These are phyloP conservation scores for Mesotaenium endlicherianum DNA, from an alignment of 139 green algal species.

Conservation along the genomic window DNA sequence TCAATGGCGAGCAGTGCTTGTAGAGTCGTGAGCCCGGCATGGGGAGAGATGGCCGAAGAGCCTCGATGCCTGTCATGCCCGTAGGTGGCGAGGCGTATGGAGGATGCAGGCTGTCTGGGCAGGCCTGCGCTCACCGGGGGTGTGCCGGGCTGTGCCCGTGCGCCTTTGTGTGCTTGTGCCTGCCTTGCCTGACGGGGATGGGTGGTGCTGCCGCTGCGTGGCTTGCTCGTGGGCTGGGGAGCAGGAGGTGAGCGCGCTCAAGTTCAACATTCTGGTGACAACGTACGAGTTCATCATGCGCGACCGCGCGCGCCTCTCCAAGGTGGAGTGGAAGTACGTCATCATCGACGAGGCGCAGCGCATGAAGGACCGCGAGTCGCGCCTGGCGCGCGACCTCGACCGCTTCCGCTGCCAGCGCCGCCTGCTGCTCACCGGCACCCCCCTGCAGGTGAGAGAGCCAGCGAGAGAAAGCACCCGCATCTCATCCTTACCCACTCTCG, in stretches of 20 bases:
- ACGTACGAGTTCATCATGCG: slow-evolving; percentile 98
- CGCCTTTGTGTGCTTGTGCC: background rate
- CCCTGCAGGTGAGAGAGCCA: too few relatives aligned
- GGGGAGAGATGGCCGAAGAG: too few relatives aligned
- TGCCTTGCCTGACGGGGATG: background rate
- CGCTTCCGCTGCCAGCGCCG: slow-evolving; percentile 67
- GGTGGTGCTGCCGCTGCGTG: too few relatives aligned
- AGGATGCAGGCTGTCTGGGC: too few relatives aligned
- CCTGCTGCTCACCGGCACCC: slow-evolving; percentile 66
- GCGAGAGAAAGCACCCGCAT: too few relatives aligned
- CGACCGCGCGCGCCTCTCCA: slow-evolving; percentile 31
- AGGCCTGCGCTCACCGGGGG: too few relatives aligned
- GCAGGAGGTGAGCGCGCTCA: slow-evolving; percentile 50
- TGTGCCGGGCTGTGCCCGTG: background rate
- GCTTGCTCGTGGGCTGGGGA: background rate
- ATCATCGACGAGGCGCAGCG: slow-evolving; percentile 98
- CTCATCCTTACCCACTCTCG: too few relatives aligned
- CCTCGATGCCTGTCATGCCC: too few relatives aligned
- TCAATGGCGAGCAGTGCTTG: too few relatives aligned
- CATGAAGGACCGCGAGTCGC: slow-evolving; percentile 87
- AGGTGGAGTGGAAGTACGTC: slow-evolving; percentile 91
- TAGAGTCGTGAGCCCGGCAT: too few relatives aligned
- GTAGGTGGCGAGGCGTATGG: too few relatives aligned
- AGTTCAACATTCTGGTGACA: slow-evolving; percentile 97
- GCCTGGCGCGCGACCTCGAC: slow-evolving; percentile 79